Evolutionary conservation across 345 rosid species (phyloP), one percentile per base, ranked within the genome.

Genomic region (Firmiana major): DNA sequence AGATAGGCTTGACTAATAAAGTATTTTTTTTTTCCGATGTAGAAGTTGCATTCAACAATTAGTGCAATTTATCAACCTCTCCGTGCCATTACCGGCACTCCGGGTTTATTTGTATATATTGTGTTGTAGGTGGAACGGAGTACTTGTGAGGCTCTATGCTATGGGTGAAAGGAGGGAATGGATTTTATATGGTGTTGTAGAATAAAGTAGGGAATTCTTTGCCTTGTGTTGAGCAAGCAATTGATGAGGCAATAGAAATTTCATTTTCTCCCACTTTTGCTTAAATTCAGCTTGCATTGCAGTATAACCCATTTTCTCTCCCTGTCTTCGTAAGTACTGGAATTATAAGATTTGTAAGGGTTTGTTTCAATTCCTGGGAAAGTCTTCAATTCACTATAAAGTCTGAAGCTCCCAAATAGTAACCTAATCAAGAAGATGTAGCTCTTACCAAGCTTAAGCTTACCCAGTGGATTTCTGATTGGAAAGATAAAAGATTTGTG

Each of bases 171-270:
- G 69, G 69, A 49, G 38, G 43, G 42, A 73, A 64, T 68, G 55
- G 28, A 7, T 26, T 38, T 34, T n/a, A 57, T 51, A 16, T 51
- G 11, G 38, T 76, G 63, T 66, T 85, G 76, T 81, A 83, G 84
- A 60, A 43, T 59, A 80, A 75, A 9, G 80, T 73, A 86, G 84
- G 75, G 83, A 78, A 83, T 87, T 86, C 76, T 81, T 87, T 83
- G 87, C 87, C 88, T 75, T 77, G 70, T 81, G 79, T 83, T 87
- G 72, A 51, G n/a, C n/a, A 77, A 84, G 81, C 88, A 83, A 73
- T 84, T 83, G 79, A 55, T 73, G 79, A 48, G 88, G 88, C 86
- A 85, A 81, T 74, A 58, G 75, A 73, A 75, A 82, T 79, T 85
- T 82, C 85, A 58, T 48, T 73, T 69, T 28, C 19, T 49, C 16